Percentiles rank a stretch among this genome's conserved stretches.
phyloP scores from a whole-genome alignment of 108 stramenopile genomes.

The Cyclostephanos tholiformis region DNA sequence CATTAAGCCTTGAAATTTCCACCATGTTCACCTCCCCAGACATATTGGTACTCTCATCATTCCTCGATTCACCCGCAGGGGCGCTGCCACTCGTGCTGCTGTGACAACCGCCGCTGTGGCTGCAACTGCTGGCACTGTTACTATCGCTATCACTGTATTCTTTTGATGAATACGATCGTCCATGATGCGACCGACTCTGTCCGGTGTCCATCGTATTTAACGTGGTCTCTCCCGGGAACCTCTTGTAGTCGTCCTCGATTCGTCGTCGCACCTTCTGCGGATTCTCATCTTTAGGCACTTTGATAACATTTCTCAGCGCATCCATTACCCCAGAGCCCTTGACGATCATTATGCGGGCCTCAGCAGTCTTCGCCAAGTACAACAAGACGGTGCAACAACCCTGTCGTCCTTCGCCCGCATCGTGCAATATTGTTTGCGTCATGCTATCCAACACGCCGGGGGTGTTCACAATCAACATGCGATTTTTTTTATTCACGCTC shows the following conservation, averaged over 20 bases:
- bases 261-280: slow-evolving; percentile 12
- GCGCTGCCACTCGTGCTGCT: neutral
- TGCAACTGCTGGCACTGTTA: neutral
- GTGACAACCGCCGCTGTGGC: slow-evolving; percentile 21
- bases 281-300: slow-evolving; percentile 25
- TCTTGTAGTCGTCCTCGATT: neutral
- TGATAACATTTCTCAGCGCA: slow-evolving; percentile 56
- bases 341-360: slow-evolving; percentile 65
- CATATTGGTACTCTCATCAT: slow-evolving; percentile 1
- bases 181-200: neutral
- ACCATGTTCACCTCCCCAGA: neutral
- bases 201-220: neutral
- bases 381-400: slow-evolving; percentile 68
- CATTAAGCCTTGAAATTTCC: slow-evolving; percentile 17
- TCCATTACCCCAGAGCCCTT: slow-evolving; percentile 66
- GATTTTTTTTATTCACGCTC: slow-evolving; percentile 63
- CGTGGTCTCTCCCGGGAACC: neutral
- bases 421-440: slow-evolving; percentile 50
- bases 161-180: neutral
- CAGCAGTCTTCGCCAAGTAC: slow-evolving; percentile 64
- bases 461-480: slow-evolving; percentile 69
- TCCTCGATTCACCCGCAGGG: slow-evolving; percentile 8
- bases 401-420: slow-evolving; percentile 59
- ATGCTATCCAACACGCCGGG: slow-evolving; percentile 62
- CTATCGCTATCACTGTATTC: slow-evolving; percentile 1